phyloP scores from a whole-genome alignment of 306 rosid species.

The Fragaria vesca region DNA sequence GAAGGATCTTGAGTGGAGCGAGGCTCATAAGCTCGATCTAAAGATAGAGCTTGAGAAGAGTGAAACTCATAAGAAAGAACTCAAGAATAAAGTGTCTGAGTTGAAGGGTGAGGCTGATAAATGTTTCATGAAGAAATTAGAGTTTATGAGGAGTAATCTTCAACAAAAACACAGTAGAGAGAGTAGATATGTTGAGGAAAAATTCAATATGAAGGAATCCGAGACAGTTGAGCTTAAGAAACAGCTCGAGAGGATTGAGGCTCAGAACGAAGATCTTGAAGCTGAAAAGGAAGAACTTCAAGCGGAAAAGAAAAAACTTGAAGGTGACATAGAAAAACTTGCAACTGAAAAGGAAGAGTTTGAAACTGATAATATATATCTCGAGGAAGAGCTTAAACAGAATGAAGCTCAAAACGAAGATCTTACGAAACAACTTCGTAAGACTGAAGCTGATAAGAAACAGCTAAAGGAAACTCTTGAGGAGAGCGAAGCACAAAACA shows the following conservation, averaged over 20 bases:
- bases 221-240: neutral
- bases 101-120: neutral
- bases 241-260: neutral
- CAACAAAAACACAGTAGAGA: neutral
- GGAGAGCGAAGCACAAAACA: neutral
- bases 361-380: neutral
- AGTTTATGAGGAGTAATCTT: neutral
- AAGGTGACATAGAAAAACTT: neutral
- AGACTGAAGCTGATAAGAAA: neutral
- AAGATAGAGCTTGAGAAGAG: conserved; percentile 14
- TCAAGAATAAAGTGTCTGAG: neutral
- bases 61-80: neutral
- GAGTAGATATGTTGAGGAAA: neutral
- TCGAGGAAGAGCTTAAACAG: neutral
- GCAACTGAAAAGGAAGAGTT: neutral
- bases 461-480: neutral
- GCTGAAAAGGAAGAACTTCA: neutral
- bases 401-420: neutral
- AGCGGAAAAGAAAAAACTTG: too few species aligned
- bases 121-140: neutral
- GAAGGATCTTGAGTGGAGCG: neutral
- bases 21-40: neutral
- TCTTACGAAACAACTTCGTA: neutral
- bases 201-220: neutral
- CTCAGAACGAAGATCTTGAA: neutral